Evolutionary conservation across 345 rosid genomes (phyloP).

Genomic region (Gossypium longicalyx): DNA sequence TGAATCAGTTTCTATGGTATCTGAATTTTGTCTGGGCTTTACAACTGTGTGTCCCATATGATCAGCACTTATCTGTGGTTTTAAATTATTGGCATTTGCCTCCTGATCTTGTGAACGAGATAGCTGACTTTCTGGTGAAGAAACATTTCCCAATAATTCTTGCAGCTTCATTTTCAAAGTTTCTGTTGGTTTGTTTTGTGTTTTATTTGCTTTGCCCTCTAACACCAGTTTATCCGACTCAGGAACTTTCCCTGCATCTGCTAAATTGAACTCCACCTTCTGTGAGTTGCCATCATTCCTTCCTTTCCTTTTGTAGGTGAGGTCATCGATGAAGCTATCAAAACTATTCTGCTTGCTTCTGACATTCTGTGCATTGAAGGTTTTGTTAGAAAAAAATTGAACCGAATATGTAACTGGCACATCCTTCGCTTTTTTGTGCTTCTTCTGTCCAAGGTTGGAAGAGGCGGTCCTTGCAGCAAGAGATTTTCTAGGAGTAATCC

Average conservation of each 20-base stretch:
- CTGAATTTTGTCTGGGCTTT: slow-evolving; percentile 55
- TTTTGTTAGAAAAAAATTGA: slow-evolving; percentile 31
- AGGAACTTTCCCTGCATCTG: slow-evolving; percentile 34
- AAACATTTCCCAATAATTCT: slow-evolving; percentile 66
- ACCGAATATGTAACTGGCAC: slow-evolving; percentile 28
- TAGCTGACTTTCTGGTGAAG: slow-evolving; percentile 54
- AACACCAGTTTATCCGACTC: slow-evolving; percentile 29
- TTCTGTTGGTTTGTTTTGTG: slow-evolving; percentile 43
- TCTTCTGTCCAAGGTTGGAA: slow-evolving; percentile 35
- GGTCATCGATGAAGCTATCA: slow-evolving; percentile 17
- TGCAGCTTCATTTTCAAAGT: slow-evolving; percentile 68
- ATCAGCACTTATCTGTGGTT: slow-evolving; percentile 26
- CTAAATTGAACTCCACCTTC: slow-evolving; percentile 40
- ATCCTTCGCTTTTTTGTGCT: slow-evolving; percentile 30
- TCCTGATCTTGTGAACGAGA: slow-evolving; percentile 38
- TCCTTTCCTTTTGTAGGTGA: slow-evolving; percentile 37
- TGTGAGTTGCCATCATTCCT: slow-evolving; percentile 31
- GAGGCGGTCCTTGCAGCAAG: slow-evolving; percentile 32
- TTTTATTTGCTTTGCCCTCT: slow-evolving; percentile 32
- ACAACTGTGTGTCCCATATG: slow-evolving; percentile 25
- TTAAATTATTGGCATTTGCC: slow-evolving; percentile 28
- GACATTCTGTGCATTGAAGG: slow-evolving; percentile 34
- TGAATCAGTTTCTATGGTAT: slow-evolving; percentile 82
- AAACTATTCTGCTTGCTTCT: slow-evolving; percentile 28
- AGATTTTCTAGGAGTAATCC: slow-evolving; percentile 48